These are phyloP conservation scores for Cladosporium sp. DNA, from an alignment of 2,329 filamentous ascomycete species.

Conservation along the genomic window DNA sequence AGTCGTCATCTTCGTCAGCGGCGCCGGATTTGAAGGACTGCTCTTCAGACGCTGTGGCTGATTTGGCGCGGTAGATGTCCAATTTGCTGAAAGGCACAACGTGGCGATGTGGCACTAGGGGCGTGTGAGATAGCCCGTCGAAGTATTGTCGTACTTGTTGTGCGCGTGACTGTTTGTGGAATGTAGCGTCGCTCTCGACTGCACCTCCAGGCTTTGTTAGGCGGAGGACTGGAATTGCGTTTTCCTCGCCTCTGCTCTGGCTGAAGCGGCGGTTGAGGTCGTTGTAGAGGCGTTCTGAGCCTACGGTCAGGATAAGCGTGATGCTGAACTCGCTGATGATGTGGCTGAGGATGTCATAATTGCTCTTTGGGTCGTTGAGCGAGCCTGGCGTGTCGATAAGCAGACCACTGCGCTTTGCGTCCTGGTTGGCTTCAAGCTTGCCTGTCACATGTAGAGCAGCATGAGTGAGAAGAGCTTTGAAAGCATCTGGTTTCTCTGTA, in stretches of 20 bases:
- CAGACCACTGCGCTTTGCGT: slow-evolving; percentile 71
- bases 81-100: slow-evolving; percentile 76
- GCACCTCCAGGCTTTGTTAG: slow-evolving; percentile 85
- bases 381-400: slow-evolving; percentile 81
- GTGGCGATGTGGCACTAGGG: slow-evolving; percentile 84
- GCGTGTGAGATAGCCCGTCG: slow-evolving; percentile 72
- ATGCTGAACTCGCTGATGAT: slow-evolving; percentile 68
- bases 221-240: slow-evolving; percentile 71
- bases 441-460: slow-evolving; percentile 77
- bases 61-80: slow-evolving; percentile 57
- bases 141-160: slow-evolving; percentile 88
- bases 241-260: slow-evolving; percentile 51
- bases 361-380: slow-evolving; percentile 62
- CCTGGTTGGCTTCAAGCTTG: slow-evolving; percentile 72
- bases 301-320: slow-evolving; percentile 78
- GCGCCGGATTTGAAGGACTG: slow-evolving; percentile 38
- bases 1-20: slow-evolving; percentile 50
- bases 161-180: slow-evolving; percentile 72
- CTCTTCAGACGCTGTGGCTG: slow-evolving; percentile 25
- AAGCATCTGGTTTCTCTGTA: slow-evolving; percentile 69
- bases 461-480: slow-evolving; percentile 70
- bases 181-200: slow-evolving; percentile 70
- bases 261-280: slow-evolving; percentile 71
- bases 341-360: slow-evolving; percentile 77
- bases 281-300: slow-evolving; percentile 72